Base-by-base conservation (phyloP, 768 basidiomycete species). In the Lentinula sp. region DNA sequence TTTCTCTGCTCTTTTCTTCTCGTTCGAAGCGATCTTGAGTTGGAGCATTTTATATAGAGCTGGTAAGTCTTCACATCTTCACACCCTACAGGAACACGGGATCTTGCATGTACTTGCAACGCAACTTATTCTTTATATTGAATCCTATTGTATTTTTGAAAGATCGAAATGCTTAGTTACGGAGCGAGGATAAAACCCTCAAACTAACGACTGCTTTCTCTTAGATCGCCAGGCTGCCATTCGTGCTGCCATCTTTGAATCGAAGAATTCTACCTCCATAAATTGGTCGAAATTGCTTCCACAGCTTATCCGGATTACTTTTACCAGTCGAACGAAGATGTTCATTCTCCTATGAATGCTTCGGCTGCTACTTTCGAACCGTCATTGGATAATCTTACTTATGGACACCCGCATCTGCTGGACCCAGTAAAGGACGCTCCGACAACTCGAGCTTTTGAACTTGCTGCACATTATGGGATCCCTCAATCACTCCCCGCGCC, bases 381-480 rank as follows among this genome's bases (percentile, higher is more conserved):
- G 71, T 77, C 72, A 45, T 71, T 76, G 72, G 74, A 71, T 57
- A 61, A 70, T 69, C 79, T 74, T 72, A 70, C 74, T 60, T 74
- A 77, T 74, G 74, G 75, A 60, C 73, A 71, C 16, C 16, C 46
- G 46, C 71, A 51, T 9, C 50, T 2, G 68, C 16, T 61, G 64
- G 61, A 76, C 81, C 80, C 84, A 80, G 83, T 83, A 82, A 73
- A 69, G 58, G 82, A 83, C 83, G 82, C 87, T 78, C 80, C 78
- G 69, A 74, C 70, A 61, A 68, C 76, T 64, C 71, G 90, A 90
- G 88, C 66, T 68, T 69, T 81, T 74, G 89, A 87, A 76, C 77
- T 88, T 58, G 86, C 88, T 67, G 79, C 85, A 68, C 89, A 90
- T 61, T 85, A 90, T 89, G 89, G 88, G 74, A 85, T 91, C 69